These are phyloP conservation scores for Torulaspora franciscae DNA, from an alignment of 805 yeast species.

Conservation along the genomic window DNA sequence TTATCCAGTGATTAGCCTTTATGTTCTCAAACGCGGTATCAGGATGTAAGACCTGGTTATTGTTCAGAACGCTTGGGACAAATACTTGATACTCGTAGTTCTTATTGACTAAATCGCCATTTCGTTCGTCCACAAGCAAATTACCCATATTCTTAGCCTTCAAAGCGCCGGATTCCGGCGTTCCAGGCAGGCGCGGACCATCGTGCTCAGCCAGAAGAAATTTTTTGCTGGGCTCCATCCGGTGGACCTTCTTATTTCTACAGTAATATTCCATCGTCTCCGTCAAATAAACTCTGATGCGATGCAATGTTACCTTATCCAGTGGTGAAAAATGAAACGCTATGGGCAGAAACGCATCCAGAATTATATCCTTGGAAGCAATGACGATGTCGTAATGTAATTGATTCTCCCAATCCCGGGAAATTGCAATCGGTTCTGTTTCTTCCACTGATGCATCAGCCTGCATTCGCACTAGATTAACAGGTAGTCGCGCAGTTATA, in stretches of 20 bases:
- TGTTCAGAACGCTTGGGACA: conserved; percentile 65
- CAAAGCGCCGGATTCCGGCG: conserved; percentile 28
- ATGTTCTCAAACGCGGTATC: conserved; percentile 77
- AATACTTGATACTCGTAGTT: conserved; percentile 84
- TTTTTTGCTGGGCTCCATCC: conserved; percentile 86
- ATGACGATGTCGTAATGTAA: conserved; percentile 84
- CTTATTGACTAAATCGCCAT: conserved; percentile 59
- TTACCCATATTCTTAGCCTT: conserved; percentile 42
- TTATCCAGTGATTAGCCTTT: conserved; percentile 93
- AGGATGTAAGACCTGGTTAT: conserved; percentile 63
- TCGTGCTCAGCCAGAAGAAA: conserved; percentile 75
- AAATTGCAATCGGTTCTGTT: conserved; percentile 86
- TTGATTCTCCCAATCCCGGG: conserved; percentile 91
- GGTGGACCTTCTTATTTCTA: conserved; percentile 76
- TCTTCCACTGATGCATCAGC: conserved; percentile 77
- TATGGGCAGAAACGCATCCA: conserved; percentile 79
- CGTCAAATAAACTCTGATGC: conserved; percentile 78
- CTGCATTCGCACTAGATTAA: conserved; percentile 69
- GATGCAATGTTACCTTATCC: conserved; percentile 78
- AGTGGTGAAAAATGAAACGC: conserved; percentile 80
- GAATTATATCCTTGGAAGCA: conserved; percentile 81
- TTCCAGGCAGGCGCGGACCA: conserved; percentile 44
- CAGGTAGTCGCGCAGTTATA: conserved; percentile 56
- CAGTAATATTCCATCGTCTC: conserved; percentile 91
- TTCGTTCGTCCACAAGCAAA: conserved; percentile 39